Percentiles rank a stretch among this genome's conserved stretches.
Conservation (phyloP, 169 alveolate genomes). For the Cryptosporidium andersoni region DNA sequence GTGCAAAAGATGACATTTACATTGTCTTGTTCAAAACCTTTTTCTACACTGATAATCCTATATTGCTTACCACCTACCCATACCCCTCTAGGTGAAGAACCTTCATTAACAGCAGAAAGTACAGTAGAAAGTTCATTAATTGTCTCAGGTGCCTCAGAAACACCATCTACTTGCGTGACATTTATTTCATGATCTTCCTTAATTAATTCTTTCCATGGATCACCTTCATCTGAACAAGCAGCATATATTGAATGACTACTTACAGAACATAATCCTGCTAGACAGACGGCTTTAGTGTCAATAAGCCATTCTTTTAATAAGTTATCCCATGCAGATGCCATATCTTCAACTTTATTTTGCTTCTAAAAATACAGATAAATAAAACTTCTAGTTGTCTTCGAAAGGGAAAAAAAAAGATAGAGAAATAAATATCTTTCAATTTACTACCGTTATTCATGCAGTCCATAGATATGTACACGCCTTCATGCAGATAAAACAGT, state of each 20-base stretch:
- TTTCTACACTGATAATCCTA: slow-evolving; percentile 71
- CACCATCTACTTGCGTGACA: slow-evolving; percentile 72
- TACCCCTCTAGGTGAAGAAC: slow-evolving; percentile 76
- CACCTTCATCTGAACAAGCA: slow-evolving; percentile 72
- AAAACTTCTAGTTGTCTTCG: not conserved
- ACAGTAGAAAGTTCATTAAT: slow-evolving; percentile 73
- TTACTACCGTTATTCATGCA: slow-evolving; percentile 34
- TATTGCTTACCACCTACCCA: slow-evolving; percentile 77
- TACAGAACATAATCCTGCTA: slow-evolving; percentile 74
- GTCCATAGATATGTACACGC: slow-evolving; percentile 56
- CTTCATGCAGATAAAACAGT: slow-evolving; percentile 27
- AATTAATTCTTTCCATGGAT: slow-evolving; percentile 71
- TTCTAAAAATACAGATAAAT: not conserved
- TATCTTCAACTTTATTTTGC: not conserved
- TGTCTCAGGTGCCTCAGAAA: slow-evolving; percentile 63
- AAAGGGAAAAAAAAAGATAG: not conserved
- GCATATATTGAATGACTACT: slow-evolving; percentile 75
- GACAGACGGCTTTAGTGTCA: slow-evolving; percentile 74
- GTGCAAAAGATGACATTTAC: slow-evolving; percentile 41
- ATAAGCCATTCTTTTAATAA: slow-evolving; percentile 75
- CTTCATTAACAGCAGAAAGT: slow-evolving; percentile 73
- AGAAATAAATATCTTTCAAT: not conserved
- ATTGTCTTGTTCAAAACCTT: slow-evolving; percentile 49
- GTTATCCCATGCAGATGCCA: slow-evolving; percentile 72
- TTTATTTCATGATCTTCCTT: slow-evolving; percentile 76